phyloP scores from a whole-genome alignment of 495 filamentous ascomycete species.

The Durotheca rogersii region DNA sequence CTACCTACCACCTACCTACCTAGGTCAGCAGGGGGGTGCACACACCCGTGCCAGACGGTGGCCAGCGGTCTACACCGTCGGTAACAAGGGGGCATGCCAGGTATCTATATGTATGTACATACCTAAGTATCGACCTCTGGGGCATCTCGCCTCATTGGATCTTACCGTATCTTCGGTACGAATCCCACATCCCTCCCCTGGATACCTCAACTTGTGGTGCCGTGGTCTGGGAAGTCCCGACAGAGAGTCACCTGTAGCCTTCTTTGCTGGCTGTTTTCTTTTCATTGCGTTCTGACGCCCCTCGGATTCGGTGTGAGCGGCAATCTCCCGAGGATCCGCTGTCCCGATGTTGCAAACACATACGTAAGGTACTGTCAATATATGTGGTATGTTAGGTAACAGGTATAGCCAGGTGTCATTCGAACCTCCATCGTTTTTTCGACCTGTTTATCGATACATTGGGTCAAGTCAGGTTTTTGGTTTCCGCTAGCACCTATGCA shows the following conservation, averaged over 20 bases:
- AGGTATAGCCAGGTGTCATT: too few species aligned
- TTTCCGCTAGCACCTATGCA: too few species aligned
- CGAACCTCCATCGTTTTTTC: too few species aligned
- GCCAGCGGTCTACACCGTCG: not conserved
- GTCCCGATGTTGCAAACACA: not conserved
- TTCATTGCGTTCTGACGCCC: conserved; percentile 10
- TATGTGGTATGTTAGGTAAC: not conserved
- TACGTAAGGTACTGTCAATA: not conserved
- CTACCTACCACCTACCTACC: not conserved
- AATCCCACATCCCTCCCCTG: conserved; percentile 12
- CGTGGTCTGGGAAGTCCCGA: conserved; percentile 8
- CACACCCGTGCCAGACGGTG: too few species aligned
- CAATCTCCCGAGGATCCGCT: conserved; percentile 17
- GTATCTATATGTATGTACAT: conserved; percentile 12
- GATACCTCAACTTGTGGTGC: not conserved
- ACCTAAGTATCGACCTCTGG: conserved; percentile 9
- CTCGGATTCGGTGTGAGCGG: conserved; percentile 5
- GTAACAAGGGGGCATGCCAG: too few species aligned
- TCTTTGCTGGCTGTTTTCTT: too few species aligned
- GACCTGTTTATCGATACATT: too few species aligned
- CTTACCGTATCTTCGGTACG: conserved; percentile 30
- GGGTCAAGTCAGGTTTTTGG: too few species aligned
- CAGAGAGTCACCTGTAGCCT: not conserved
- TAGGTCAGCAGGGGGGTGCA: not conserved
- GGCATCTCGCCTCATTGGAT: conserved; percentile 24